phyloP scores from a whole-genome alignment of 179 eudicot genomes.

The Heliamphora pulchella region DNA sequence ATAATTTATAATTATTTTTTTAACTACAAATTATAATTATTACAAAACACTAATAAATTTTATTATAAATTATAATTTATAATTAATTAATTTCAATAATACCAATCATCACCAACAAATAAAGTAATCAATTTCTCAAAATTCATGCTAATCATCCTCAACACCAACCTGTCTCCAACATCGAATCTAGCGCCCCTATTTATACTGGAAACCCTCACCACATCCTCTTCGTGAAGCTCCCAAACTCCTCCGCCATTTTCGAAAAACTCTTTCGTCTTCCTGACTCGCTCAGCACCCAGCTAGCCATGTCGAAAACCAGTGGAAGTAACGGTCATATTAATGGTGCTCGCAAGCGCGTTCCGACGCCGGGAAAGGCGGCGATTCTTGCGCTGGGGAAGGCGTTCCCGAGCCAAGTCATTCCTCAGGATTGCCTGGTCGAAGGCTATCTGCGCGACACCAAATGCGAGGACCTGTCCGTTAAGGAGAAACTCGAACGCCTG shows the following conservation, averaged over 20 bases:
- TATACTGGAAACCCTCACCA: constrained; percentile 29
- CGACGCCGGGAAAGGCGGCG: constrained; percentile 69
- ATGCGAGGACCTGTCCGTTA: constrained; percentile 52
- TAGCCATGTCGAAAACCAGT: constrained; percentile 39
- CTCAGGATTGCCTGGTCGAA: constrained; percentile 73
- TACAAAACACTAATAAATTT: too few species aligned
- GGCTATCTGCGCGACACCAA: constrained; percentile 73
- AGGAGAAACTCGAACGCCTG: constrained; percentile 80
- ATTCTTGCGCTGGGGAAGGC: constrained; percentile 83
- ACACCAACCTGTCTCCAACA: constrained; percentile 50
- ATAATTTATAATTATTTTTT: too few species aligned
- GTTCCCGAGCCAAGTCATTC: constrained; percentile 74
- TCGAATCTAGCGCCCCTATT: constrained; percentile 22
- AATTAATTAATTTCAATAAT: constrained; percentile 23
- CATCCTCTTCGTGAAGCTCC: constrained; percentile 20
- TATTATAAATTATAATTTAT: constrained; percentile 18
- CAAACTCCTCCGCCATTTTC: constrained; percentile 11
- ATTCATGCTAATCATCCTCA: constrained; percentile 44
- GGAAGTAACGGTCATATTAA: constrained; percentile 24
- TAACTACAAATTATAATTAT: too few species aligned
- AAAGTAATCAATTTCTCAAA: constrained; percentile 20
- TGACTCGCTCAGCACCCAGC: neutral
- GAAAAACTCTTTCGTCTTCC: too few species aligned
- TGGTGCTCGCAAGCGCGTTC: constrained; percentile 25
- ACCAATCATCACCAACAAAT: constrained; percentile 34